Evolutionary conservation across 495 filamentous ascomycete species (phyloP).

Genomic region (Penicillium lagena): DNA sequence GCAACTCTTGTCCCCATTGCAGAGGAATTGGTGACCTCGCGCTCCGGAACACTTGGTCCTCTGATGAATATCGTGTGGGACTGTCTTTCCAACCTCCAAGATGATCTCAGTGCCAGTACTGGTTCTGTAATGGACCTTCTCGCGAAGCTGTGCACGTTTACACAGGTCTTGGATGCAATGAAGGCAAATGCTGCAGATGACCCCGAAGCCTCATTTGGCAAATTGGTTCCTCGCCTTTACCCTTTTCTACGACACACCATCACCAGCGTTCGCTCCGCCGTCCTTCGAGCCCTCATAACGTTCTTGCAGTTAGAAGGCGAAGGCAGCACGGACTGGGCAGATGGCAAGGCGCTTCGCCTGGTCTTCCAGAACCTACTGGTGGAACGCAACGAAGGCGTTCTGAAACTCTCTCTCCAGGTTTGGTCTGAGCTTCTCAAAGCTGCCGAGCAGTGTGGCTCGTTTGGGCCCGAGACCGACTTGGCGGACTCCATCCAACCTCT

Average conservation of each 20-base stretch:
- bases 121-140: constrained; percentile 97
- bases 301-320: constrained; percentile 81
- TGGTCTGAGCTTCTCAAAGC: constrained; percentile 73
- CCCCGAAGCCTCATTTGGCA: constrained; percentile 78
- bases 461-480: constrained; percentile 59
- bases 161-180: constrained; percentile 89
- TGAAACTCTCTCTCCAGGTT: constrained; percentile 75
- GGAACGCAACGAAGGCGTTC: constrained; percentile 74
- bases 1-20: constrained; percentile 94
- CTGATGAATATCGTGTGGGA: constrained; percentile 96
- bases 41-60: constrained; percentile 63
- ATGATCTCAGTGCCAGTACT: constrained; percentile 94
- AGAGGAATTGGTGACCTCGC: constrained; percentile 81
- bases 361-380: constrained; percentile 94
- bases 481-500: constrained; percentile 61
- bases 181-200: constrained; percentile 79
- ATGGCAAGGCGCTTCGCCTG: constrained; percentile 79
- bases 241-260: constrained; percentile 97
- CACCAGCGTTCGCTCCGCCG: constrained; percentile 86
- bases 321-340: constrained; percentile 84
- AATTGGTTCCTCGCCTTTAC: constrained; percentile 88
- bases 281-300: constrained; percentile 85
- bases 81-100: constrained; percentile 88
- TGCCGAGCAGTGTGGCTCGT: constrained; percentile 52
- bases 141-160: constrained; percentile 91